phyloP scores from a whole-genome alignment of 192 early-diverging fungal genomes.

The Coemansia biformis region DNA sequence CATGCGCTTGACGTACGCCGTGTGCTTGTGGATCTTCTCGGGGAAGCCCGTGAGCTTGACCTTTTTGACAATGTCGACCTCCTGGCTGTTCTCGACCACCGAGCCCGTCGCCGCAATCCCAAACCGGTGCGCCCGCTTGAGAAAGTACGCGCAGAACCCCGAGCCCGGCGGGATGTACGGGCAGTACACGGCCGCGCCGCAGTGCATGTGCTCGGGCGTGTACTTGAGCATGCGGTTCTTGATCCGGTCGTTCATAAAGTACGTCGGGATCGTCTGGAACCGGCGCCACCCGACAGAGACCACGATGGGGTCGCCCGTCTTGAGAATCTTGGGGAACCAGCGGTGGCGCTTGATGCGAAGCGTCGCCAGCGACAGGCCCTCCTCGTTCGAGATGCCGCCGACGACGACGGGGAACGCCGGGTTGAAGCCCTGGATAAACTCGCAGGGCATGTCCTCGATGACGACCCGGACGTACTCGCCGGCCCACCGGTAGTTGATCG shows the following conservation, averaged over 20 bases:
- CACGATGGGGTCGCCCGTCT: constrained; percentile 96
- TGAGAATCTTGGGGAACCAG: constrained; percentile 93
- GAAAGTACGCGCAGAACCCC: constrained; percentile 79
- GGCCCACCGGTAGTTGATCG: constrained; percentile 88
- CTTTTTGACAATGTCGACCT: constrained; percentile 97
- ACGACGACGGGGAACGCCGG: constrained; percentile 86
- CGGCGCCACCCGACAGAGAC: constrained; percentile 98
- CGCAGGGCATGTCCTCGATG: constrained; percentile 84
- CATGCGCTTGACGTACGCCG: constrained; percentile 97
- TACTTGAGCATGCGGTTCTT: constrained; percentile 98
- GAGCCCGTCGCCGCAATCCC: constrained; percentile 94
- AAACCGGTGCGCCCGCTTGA: constrained; percentile 75
- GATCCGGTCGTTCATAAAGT: constrained; percentile 85
- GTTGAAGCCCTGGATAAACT: constrained; percentile 91
- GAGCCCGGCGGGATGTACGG: constrained; percentile 95
- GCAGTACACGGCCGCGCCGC: constrained; percentile 89
- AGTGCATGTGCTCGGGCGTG: constrained; percentile 99
- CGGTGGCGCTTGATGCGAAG: constrained; percentile 96
- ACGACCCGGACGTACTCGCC: constrained; percentile 92
- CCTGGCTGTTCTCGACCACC: constrained; percentile 89
- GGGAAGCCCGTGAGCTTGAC: constrained; percentile 95
- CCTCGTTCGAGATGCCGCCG: constrained; percentile 84
- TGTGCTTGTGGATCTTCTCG: constrained; percentile 94
- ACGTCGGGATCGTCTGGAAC: constrained; percentile 95
- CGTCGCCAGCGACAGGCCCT: constrained; percentile 91